Evolutionary conservation across 78 protist genomes (phyloP).

Genomic region (Dictyostelium firmibasis): DNA sequence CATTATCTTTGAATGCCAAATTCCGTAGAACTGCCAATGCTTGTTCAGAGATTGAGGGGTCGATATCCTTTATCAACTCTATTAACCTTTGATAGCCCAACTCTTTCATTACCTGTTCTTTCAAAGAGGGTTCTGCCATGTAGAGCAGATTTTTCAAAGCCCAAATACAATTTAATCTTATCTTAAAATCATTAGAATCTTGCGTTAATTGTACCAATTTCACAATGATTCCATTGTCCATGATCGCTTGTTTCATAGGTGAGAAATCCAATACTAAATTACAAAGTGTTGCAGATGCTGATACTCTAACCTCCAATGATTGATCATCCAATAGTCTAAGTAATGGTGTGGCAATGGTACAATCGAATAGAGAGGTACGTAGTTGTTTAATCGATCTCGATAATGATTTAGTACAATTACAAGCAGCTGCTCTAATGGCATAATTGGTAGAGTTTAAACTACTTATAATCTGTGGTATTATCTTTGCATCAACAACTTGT

Average conservation of each 20-base stretch:
- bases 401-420: slow-evolving; percentile 37
- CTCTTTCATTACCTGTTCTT: slow-evolving; percentile 32
- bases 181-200: slow-evolving; percentile 6
- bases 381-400: slow-evolving; percentile 73
- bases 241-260: slow-evolving; percentile 83
- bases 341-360: slow-evolving; percentile 54
- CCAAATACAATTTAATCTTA: slow-evolving; percentile 77
- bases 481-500: slow-evolving; percentile 70
- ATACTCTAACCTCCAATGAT: slow-evolving; percentile 54
- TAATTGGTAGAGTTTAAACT: background rate
- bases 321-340: slow-evolving; percentile 62
- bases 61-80: slow-evolving; percentile 9
- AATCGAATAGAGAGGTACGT: slow-evolving; percentile 80
- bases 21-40: slow-evolving; percentile 58
- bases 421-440: slow-evolving; percentile 79
- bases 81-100: background rate
- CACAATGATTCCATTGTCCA: slow-evolving; percentile 75
- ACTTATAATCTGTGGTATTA: slow-evolving; percentile 49
- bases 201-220: slow-evolving; percentile 37
- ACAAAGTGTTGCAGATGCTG: slow-evolving; percentile 80
- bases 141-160: slow-evolving; percentile 82
- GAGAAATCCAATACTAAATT: slow-evolving; percentile 83
- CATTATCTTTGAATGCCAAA: slow-evolving; percentile 47
- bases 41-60: slow-evolving; percentile 46
- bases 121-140: slow-evolving; percentile 23